Evolutionary conservation across 768 basidiomycete species (phyloP).

Genomic region (Tylopilus intermedius): DNA sequence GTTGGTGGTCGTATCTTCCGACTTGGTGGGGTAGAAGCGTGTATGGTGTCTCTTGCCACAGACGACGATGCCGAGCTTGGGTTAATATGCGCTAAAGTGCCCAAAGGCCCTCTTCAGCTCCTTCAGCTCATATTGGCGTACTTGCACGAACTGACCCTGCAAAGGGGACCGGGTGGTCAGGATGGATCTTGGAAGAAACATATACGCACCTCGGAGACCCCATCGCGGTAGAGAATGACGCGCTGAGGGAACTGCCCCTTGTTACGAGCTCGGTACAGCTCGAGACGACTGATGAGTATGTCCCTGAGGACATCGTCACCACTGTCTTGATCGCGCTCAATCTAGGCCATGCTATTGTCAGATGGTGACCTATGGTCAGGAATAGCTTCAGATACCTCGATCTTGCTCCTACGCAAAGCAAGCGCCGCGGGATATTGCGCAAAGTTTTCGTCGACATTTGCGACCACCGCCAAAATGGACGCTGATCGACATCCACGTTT

Average conservation of each 20-base stretch:
- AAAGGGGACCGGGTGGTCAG: background rate
- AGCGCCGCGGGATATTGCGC: slow-evolving; percentile 48
- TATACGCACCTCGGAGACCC: slow-evolving; percentile 65
- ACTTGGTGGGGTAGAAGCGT: slow-evolving; percentile 47
- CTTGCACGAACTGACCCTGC: slow-evolving; percentile 45
- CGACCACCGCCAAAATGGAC: slow-evolving; percentile 52
- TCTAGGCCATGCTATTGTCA: background rate
- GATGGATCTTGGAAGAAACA: background rate
- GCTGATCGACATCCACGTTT: slow-evolving; percentile 19
- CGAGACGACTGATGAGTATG: slow-evolving; percentile 47
- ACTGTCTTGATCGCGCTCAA: background rate
- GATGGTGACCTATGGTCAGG: background rate
- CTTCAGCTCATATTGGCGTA: slow-evolving; percentile 39
- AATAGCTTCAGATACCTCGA: slow-evolving; percentile 48
- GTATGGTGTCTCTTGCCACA: slow-evolving; percentile 57
- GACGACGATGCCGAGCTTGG: slow-evolving; percentile 48
- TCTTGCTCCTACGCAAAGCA: slow-evolving; percentile 49
- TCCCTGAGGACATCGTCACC: slow-evolving; percentile 36
- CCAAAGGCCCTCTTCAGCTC: slow-evolving; percentile 38
- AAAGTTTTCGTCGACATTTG: slow-evolving; percentile 41
- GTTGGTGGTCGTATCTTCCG: slow-evolving; percentile 33
- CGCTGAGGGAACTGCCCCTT: slow-evolving; percentile 37
- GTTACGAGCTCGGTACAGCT: slow-evolving; percentile 34
- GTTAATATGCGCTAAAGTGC: slow-evolving; percentile 39
- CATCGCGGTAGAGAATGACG: slow-evolving; percentile 56